Percentiles rank a stretch among this genome's conserved stretches.
Evolutionary conservation across 768 basidiomycete genomes (phyloP).

Genomic region (Chalciporus sphaerocephalus): DNA sequence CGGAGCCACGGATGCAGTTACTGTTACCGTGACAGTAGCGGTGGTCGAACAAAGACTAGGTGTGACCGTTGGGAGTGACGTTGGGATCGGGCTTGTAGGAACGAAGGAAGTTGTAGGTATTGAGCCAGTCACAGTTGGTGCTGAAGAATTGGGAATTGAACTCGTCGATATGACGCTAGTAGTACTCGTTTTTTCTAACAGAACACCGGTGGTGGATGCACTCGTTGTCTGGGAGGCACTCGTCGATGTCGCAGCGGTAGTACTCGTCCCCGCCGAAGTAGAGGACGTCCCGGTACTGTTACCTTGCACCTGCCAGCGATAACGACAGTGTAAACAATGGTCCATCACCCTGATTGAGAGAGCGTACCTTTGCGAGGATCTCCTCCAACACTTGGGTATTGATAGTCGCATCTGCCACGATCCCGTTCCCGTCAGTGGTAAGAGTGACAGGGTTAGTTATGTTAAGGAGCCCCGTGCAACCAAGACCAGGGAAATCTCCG

Average conservation of each 20-base stretch:
- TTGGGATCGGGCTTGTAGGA: too few relatives aligned
- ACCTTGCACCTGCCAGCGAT: background rate
- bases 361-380: slow-evolving; percentile 11
- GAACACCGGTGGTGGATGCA: background rate
- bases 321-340: background rate
- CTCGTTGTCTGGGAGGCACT: background rate
- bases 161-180: background rate
- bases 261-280: background rate
- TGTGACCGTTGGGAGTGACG: too few relatives aligned
- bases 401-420: slow-evolving; percentile 25
- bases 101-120: too few relatives aligned
- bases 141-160: slow-evolving; percentile 1
- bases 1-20: slow-evolving; percentile 13
- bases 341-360: too few relatives aligned
- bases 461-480: slow-evolving; percentile 19
- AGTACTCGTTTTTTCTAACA: too few relatives aligned
- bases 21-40: slow-evolving; percentile 13
- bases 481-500: slow-evolving; percentile 25
- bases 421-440: slow-evolving; percentile 23
- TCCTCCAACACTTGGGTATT: slow-evolving; percentile 19
- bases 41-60: too few relatives aligned
- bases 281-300: background rate
- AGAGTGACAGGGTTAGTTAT: slow-evolving; percentile 21
- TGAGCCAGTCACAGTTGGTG: background rate
- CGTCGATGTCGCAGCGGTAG: background rate